Evolutionary conservation across 2,329 filamentous ascomycete species (phyloP).

Genomic region (Diaporthe ilicicola): DNA sequence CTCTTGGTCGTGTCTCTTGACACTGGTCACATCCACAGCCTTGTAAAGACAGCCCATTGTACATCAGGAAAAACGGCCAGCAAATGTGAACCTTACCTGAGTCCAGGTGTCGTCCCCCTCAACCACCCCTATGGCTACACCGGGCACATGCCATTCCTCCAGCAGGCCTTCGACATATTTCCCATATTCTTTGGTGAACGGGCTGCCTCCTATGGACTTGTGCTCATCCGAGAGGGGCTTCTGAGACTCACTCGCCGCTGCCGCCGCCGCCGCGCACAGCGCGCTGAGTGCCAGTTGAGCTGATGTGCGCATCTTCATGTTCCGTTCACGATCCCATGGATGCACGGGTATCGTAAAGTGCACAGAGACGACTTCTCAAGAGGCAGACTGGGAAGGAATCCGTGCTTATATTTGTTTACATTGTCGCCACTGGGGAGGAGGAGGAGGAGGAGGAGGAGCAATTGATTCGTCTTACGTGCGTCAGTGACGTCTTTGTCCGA

Average conservation of each 20-base stretch:
- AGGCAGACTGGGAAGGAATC: neutral
- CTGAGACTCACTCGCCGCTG: conserved; percentile 1
- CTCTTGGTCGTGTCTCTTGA: neutral
- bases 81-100: conserved; percentile 48
- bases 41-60: neutral
- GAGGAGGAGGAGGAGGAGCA: too few species aligned
- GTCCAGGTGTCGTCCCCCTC: conserved; percentile 52
- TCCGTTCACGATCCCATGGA: neutral
- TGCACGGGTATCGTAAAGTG: too few species aligned
- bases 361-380: too few species aligned
- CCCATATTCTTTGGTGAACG: conserved; percentile 33
- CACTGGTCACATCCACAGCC: too few species aligned
- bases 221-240: neutral
- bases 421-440: neutral
- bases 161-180: conserved; percentile 39
- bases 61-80: neutral
- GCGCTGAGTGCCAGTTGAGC: neutral
- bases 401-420: neutral
- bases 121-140: conserved; percentile 56
- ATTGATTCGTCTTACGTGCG: neutral
- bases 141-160: conserved; percentile 56
- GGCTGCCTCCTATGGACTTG: neutral
- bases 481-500: neutral
- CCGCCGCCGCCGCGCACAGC: neutral
- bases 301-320: neutral